Evolutionary conservation across 225 moss, liverwort and hornwort genomes (phyloP), one percentile per base, ranked within the genome.

Genomic region (Marchantia paleacea): DNA sequence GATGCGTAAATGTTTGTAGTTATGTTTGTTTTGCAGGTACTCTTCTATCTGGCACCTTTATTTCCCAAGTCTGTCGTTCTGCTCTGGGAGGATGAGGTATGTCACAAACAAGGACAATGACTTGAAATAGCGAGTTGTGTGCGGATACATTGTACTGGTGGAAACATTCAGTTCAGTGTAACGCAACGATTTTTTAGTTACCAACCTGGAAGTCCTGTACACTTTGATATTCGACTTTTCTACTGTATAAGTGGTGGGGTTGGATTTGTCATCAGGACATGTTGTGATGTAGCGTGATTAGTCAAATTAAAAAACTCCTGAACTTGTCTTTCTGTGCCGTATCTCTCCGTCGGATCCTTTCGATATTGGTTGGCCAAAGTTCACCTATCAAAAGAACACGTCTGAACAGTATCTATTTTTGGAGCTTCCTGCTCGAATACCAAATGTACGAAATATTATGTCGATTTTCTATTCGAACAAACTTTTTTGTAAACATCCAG

Each of bases 31-130:
- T 24, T 89, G 81, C 86, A 95, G 97, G 92, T 97, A 66, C 86
- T 97, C 75, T 91, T 89, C 74, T 90, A 95, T 79, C 77, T 97
- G 78, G 93, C 93, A 18, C 91, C 97, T 31, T 82, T 97, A 50
- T 95, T 95, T 80, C 95, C 95, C 64, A 89, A 89, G 76, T 84
- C 92, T 54, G 90, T 95, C 73, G 85, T 90, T 54, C 86, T 92
- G 53, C 90, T 95, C 53, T 97, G 97, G 97, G 93, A 97, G 86
- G 92, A 86, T 82, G 93, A 97, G 97, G 97, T 97, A 72, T 86
- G 87, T 82, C 47, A 60, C 39, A 25, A 25, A 13, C 22, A 19
- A 13, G 0, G 1, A 16, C 28, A 6, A 26, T 0, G 28, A 26
- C 28, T 12, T 26, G 74, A 55, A 54, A 48, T 57, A 39, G 16